Percentiles rank a stretch among this genome's conserved stretches.
Conservation (phyloP, 345 rosid genomes). For the Citrus trifoliata region DNA sequence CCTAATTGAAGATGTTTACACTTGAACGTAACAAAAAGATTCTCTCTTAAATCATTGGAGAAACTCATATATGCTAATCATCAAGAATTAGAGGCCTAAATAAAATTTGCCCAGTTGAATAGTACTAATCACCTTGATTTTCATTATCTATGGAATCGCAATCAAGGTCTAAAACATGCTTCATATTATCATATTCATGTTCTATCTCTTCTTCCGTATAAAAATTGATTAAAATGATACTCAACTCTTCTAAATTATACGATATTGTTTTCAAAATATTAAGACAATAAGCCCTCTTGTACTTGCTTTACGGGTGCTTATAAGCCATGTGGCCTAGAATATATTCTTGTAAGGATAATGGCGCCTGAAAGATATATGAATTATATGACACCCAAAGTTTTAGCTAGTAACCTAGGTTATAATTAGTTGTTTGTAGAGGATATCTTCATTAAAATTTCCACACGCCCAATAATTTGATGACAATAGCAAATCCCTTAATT, state of each 20-base stretch:
- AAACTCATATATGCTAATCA: too few species aligned
- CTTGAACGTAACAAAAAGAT: neutral
- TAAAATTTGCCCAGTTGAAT: neutral
- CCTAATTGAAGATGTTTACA: neutral
- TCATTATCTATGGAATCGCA: neutral
- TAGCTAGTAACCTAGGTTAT: neutral
- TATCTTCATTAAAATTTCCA: slow-evolving; percentile 1
- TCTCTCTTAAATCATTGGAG: neutral
- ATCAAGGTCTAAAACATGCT: neutral
- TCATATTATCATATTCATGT: neutral
- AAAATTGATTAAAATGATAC: neutral
- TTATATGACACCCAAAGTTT: neutral
- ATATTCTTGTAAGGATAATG: neutral
- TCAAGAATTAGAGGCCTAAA: too few species aligned
- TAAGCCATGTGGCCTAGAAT: neutral
- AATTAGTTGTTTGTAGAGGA: neutral
- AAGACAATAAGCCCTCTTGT: neutral
- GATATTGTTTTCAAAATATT: neutral
- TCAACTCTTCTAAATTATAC: neutral
- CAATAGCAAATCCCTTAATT: neutral
- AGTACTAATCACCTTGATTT: neutral
- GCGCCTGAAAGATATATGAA: neutral
- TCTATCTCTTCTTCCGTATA: neutral
- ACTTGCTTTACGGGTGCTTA: neutral
- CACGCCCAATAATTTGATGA: neutral